These are phyloP conservation scores for Colletotrichum australisinense DNA, from an alignment of 2,329 filamentous ascomycete species.

Conservation along the genomic window DNA sequence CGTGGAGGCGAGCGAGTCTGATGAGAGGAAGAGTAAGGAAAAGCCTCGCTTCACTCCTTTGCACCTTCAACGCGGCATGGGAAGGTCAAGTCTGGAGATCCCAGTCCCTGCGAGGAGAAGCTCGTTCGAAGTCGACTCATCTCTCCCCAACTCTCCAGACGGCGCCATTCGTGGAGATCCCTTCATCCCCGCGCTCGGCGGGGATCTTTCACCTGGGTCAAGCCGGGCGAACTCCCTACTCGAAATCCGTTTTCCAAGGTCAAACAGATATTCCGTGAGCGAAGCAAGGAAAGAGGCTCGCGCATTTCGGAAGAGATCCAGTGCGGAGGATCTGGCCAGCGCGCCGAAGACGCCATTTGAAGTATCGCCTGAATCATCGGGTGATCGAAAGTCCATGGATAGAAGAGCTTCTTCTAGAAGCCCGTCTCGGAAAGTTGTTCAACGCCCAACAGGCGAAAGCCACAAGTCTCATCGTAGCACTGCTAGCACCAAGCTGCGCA, in stretches of 20 bases:
- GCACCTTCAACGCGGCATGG: conserved; percentile 40
- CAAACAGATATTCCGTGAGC: conserved; percentile 67
- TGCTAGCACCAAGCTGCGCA: conserved; percentile 58
- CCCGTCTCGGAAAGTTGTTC: conserved; percentile 50
- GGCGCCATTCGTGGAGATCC: conserved; percentile 58
- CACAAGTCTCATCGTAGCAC: conserved; percentile 61
- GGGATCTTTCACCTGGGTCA: conserved; percentile 71
- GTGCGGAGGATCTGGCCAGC: conserved; percentile 42
- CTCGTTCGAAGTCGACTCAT: conserved; percentile 58
- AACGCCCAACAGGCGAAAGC: conserved; percentile 55
- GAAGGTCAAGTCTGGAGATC: conserved; percentile 61
- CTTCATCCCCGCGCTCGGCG: conserved; percentile 69
- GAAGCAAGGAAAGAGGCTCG: conserved; percentile 57
- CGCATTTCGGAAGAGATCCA: conserved; percentile 36
- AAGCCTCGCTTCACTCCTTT: conserved; percentile 38
- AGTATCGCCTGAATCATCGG: conserved; percentile 27
- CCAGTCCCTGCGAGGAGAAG: conserved; percentile 50
- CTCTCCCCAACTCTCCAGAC: conserved; percentile 64
- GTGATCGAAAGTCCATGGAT: conserved; percentile 39
- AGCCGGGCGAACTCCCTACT: conserved; percentile 74
- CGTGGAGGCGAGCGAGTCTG: conserved; percentile 53
- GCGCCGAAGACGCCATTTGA: conserved; percentile 39
- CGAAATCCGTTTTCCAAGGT: conserved; percentile 69
- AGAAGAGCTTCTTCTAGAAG: conserved; percentile 49
- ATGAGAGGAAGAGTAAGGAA: conserved; percentile 41